Percentiles rank a stretch among this genome's conserved stretches.
These are phyloP conservation scores for Buxus sempervirens DNA, from an alignment of 164 flowering plant genomes.

Conservation along the genomic window DNA sequence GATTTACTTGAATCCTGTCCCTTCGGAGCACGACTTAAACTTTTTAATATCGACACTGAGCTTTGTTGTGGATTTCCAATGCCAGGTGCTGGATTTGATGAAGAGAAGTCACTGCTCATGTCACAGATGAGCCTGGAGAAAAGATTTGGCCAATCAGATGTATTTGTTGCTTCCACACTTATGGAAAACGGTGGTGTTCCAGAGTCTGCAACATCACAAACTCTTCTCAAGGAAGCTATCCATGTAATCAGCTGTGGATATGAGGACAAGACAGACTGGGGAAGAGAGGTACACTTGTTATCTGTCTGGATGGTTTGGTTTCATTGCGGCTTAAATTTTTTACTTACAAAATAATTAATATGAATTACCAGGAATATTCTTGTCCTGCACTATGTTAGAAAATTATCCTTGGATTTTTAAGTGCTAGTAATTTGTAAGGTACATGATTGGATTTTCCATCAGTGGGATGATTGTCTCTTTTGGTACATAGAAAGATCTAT, in stretches of 20 bases:
- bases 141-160: constrained; percentile 51
- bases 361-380: too few relatives aligned
- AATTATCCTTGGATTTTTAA: too few relatives aligned
- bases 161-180: constrained; percentile 46
- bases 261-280: constrained; percentile 61
- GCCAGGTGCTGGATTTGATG: constrained; percentile 30
- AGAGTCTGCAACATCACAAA: constrained; percentile 26
- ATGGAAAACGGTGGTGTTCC: constrained; percentile 45
- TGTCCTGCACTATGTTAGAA: too few relatives aligned
- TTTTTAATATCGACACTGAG: constrained; percentile 1
- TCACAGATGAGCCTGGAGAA: constrained; percentile 43
- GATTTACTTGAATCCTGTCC: not conserved
- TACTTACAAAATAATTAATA: not conserved
- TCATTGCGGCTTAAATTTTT: not conserved
- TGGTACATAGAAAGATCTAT: not conserved
- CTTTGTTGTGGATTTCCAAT: not conserved
- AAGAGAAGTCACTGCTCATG: constrained; percentile 27
- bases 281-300: constrained; percentile 35
- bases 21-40: not conserved
- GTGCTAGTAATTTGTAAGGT: too few relatives aligned
- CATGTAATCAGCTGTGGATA: constrained; percentile 61
- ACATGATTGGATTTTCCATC: too few relatives aligned
- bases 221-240: constrained; percentile 44
- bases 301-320: not conserved
- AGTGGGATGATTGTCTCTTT: too few relatives aligned